A percentile compares a stretch with the other conserved stretches of the same genome.
phyloP scores from a whole-genome alignment of 805 yeast genomes.

The Hanseniaspora osmophila region DNA sequence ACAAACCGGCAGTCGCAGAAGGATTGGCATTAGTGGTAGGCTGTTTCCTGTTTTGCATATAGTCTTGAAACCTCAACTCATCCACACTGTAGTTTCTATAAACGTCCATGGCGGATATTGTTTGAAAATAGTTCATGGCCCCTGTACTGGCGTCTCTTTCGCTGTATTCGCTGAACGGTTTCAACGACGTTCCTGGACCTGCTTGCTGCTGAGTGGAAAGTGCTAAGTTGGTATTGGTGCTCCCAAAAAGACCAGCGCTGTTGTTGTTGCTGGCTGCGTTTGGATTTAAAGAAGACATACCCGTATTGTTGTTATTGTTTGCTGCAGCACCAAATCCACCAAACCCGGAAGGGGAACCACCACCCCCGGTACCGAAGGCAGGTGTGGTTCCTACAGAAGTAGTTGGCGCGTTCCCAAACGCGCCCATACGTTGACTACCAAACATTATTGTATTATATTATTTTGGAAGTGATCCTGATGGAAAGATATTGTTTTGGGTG shows the following conservation, averaged over 20 bases:
- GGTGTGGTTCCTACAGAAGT: neutral
- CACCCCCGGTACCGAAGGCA: conserved; percentile 1
- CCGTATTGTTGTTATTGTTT: conserved; percentile 5
- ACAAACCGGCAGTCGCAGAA: conserved; percentile 8
- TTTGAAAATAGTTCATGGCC: conserved; percentile 48
- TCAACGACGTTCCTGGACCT: conserved; percentile 45
- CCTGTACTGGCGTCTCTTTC: conserved; percentile 59
- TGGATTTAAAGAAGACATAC: conserved; percentile 7
- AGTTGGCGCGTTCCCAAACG: neutral
- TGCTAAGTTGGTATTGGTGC: conserved; percentile 15
- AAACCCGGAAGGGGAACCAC: conserved; percentile 6
- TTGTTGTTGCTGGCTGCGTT: conserved; percentile 12
- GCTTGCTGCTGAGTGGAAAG: conserved; percentile 8
- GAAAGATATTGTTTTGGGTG: too few relatives aligned
- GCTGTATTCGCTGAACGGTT: conserved; percentile 51
- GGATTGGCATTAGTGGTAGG: conserved; percentile 21
- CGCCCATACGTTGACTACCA: neutral
- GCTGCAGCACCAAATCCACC: conserved; percentile 13
- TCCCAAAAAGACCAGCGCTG: conserved; percentile 26
- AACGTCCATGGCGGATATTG: conserved; percentile 81
- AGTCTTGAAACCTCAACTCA: conserved; percentile 82
- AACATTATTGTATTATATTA: neutral
- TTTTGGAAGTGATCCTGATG: too few relatives aligned
- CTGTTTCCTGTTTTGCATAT: conserved; percentile 41
- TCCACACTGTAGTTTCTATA: conserved; percentile 70